Evolutionary conservation across 371 early-diverging fungal genomes (phyloP).

Genomic region (Rhizopus arrhizus): DNA sequence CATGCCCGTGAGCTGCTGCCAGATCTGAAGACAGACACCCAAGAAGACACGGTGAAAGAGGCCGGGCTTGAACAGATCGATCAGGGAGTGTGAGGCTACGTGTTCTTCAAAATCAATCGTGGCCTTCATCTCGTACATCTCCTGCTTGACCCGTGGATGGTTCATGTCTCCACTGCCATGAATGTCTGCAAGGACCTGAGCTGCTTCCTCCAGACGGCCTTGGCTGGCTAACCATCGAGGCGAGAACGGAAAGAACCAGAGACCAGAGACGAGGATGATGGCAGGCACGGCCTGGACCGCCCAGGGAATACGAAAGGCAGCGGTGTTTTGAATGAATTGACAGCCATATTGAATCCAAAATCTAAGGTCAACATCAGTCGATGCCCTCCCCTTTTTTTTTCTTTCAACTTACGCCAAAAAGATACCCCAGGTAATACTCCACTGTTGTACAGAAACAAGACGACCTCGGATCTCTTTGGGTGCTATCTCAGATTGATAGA

Average conservation of each 20-base stretch:
- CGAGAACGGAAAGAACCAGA: slow-evolving; percentile 60
- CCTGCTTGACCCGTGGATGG: slow-evolving; percentile 63
- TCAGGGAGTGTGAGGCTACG: slow-evolving; percentile 66
- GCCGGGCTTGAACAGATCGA: slow-evolving; percentile 71
- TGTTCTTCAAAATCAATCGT: slow-evolving; percentile 68
- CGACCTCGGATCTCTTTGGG: slow-evolving; percentile 57
- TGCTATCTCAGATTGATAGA: slow-evolving; percentile 63
- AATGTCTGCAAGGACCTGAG: slow-evolving; percentile 73
- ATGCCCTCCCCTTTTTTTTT: slow-evolving; percentile 11
- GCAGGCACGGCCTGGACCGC: slow-evolving; percentile 55
- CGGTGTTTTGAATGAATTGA: not conserved
- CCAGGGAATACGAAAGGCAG: slow-evolving; percentile 54
- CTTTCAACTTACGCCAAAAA: slow-evolving; percentile 51
- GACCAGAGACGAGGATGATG: slow-evolving; percentile 45
- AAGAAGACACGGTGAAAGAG: slow-evolving; percentile 63
- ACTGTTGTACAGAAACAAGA: slow-evolving; percentile 50
- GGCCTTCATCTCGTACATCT: slow-evolving; percentile 76
- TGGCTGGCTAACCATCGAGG: slow-evolving; percentile 60
- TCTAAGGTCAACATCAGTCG: too few relatives aligned
- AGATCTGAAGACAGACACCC: slow-evolving; percentile 71
- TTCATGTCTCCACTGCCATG: slow-evolving; percentile 61
- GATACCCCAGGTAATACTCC: slow-evolving; percentile 52
- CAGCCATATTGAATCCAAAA: too few relatives aligned
- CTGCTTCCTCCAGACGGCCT: slow-evolving; percentile 77
- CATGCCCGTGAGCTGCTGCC: slow-evolving; percentile 63